phyloP scores from a whole-genome alignment of 805 yeast species.

The Wickerhamomyces chaumierensis region DNA sequence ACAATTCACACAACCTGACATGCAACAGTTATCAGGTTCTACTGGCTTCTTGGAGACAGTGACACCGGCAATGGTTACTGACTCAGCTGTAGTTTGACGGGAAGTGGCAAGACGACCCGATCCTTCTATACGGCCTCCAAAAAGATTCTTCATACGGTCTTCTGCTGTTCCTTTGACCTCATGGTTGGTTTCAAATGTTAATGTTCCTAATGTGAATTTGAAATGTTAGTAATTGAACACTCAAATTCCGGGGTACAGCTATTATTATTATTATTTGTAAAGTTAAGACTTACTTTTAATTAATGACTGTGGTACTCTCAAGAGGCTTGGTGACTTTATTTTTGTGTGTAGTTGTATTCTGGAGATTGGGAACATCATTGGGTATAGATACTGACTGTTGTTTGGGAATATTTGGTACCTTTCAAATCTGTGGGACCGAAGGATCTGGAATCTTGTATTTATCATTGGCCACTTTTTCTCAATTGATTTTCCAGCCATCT shows the following conservation, averaged over 20 bases:
- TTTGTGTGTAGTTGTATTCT: neutral
- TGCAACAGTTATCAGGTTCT: constrained; percentile 94
- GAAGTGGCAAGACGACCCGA: constrained; percentile 31
- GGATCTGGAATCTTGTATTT: too few relatives aligned
- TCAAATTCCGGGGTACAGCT: too few relatives aligned
- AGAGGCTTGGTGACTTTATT: neutral
- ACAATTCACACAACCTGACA: constrained; percentile 94
- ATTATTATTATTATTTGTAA: too few relatives aligned
- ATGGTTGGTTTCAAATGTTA: constrained; percentile 22
- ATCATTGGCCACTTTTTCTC: too few relatives aligned
- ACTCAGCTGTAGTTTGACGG: constrained; percentile 14
- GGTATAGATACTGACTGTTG: too few relatives aligned
- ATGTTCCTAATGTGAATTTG: neutral
- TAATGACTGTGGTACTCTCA: neutral
- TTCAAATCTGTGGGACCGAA: too few relatives aligned
- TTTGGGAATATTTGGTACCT: too few relatives aligned
- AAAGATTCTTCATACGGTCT: constrained; percentile 36
- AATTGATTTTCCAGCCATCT: neutral
- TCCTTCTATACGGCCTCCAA: constrained; percentile 48
- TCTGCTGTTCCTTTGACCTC: constrained; percentile 25
- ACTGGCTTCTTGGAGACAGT: constrained; percentile 72
- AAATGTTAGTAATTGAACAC: too few relatives aligned
- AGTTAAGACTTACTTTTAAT: neutral
- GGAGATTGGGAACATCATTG: neutral
- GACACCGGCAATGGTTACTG: constrained; percentile 44